phyloP scores from a whole-genome alignment of 176 grass and related monocot species.

The Canna indica region DNA sequence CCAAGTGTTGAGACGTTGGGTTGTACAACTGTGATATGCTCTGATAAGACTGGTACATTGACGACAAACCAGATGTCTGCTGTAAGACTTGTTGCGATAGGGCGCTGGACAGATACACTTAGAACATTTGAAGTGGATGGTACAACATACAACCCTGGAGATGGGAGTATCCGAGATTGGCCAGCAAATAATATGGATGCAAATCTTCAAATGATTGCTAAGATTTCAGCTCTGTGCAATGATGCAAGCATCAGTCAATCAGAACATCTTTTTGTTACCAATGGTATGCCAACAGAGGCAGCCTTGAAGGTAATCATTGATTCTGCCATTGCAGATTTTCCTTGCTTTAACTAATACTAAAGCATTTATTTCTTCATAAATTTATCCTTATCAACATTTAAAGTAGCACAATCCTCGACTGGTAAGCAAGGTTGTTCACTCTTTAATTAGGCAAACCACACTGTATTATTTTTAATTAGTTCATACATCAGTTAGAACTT shows the following conservation, averaged over 20 bases:
- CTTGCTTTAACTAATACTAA: slow-evolving; percentile 2
- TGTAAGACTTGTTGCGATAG: slow-evolving; percentile 16
- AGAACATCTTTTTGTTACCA: slow-evolving; percentile 15
- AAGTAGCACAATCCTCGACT: not conserved
- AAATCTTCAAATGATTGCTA: slow-evolving; percentile 20
- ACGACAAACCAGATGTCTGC: slow-evolving; percentile 19
- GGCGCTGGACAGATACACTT: slow-evolving; percentile 7
- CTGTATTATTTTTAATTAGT: not conserved
- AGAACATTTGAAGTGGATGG: slow-evolving; percentile 15
- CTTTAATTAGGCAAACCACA: not conserved
- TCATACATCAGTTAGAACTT: not conserved
- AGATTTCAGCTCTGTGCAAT: slow-evolving; percentile 15
- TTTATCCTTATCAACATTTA: not conserved
- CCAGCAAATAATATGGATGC: slow-evolving; percentile 6
- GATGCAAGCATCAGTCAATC: slow-evolving; percentile 11
- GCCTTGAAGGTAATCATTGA: slow-evolving; percentile 20
- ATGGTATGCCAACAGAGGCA: slow-evolving; percentile 23
- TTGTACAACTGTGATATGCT: slow-evolving; percentile 22
- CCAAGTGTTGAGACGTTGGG: slow-evolving; percentile 24
- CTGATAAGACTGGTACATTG: slow-evolving; percentile 21
- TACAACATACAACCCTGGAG: slow-evolving; percentile 13
- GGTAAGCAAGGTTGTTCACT: not conserved
- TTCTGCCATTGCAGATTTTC: not conserved
- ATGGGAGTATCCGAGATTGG: slow-evolving; percentile 13
- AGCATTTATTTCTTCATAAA: not conserved